phyloP scores from a whole-genome alignment of 2,329 filamentous ascomycete genomes.

The Pyrenophora seminiperda region DNA sequence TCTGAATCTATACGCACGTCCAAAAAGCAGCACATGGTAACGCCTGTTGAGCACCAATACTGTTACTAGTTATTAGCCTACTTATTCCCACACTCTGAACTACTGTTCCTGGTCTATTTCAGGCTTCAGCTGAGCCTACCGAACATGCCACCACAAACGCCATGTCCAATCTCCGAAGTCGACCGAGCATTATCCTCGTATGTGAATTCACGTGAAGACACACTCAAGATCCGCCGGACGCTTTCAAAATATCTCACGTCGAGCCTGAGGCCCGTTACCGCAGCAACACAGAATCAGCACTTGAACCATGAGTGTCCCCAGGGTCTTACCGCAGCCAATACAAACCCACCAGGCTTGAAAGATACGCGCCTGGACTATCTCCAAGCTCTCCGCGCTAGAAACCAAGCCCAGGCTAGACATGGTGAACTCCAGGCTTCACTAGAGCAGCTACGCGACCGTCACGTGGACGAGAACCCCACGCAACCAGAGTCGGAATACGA shows the following conservation, averaged over 20 bases:
- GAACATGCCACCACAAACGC: conserved; percentile 29
- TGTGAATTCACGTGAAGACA: conserved; percentile 46
- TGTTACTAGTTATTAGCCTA: not conserved
- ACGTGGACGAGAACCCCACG: conserved; percentile 30
- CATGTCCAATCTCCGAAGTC: conserved; percentile 47
- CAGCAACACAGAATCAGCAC: conserved; percentile 38
- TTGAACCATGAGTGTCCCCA: conserved; percentile 41
- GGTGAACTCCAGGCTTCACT: conserved; percentile 39
- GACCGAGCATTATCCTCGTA: conserved; percentile 45
- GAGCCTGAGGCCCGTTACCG: conserved; percentile 34
- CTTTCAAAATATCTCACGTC: conserved; percentile 43
- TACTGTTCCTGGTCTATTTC: not conserved
- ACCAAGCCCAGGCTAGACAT: conserved; percentile 49
- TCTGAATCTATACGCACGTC: not conserved
- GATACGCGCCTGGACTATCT: conserved; percentile 54
- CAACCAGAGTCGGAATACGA: conserved; percentile 42
- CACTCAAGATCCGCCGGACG: conserved; percentile 42
- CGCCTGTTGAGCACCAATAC: not conserved
- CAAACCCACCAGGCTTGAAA: conserved; percentile 47
- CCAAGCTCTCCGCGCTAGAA: conserved; percentile 51
- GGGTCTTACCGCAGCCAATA: conserved; percentile 25
- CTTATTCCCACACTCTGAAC: not conserved
- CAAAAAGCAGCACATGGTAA: not conserved
- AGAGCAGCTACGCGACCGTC: conserved; percentile 34
- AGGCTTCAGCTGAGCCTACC: not conserved